These are phyloP conservation scores for Alternaria solani DNA, from an alignment of 2,329 filamentous ascomycete species.

Conservation along the genomic window DNA sequence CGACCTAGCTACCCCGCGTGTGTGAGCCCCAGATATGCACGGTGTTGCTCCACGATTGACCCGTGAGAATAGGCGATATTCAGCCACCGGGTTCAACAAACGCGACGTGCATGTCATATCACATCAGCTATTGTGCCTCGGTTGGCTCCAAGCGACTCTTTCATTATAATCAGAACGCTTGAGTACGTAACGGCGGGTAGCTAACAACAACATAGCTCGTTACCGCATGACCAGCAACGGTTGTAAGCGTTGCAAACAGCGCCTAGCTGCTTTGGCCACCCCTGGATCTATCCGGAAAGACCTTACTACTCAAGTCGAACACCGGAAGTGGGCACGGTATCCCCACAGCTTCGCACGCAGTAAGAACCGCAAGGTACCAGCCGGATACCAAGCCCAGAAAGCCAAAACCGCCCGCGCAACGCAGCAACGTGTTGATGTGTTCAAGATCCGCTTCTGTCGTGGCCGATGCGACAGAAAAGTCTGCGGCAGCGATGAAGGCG, in stretches of 20 bases:
- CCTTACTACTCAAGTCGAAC: constrained; percentile 29
- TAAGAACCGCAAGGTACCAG: constrained; percentile 31
- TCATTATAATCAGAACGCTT: not conserved
- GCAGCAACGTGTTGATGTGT: constrained; percentile 24
- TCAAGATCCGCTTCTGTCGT: constrained; percentile 23
- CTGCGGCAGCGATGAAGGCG: constrained; percentile 29
- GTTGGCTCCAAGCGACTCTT: not conserved
- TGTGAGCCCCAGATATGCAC: constrained; percentile 5
- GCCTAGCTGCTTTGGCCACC: not conserved
- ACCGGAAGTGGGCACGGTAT: constrained; percentile 32
- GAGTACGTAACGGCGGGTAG: not conserved
- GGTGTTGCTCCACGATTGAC: constrained; percentile 8
- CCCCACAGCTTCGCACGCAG: constrained; percentile 28
- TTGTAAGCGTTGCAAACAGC: not conserved
- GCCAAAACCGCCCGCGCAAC: constrained; percentile 26
- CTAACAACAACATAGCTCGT: not conserved
- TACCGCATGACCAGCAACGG: not conserved
- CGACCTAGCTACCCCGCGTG: constrained; percentile 9
- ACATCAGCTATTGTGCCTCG: constrained; percentile 2
- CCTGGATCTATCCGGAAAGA: constrained; percentile 22
- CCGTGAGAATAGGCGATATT: constrained; percentile 16
- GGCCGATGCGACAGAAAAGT: constrained; percentile 21
- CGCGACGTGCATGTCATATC: not conserved
- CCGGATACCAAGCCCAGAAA: constrained; percentile 26
- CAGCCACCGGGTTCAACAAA: constrained; percentile 18